Conservation (phyloP, 1,139 yeast genomes). For the Candida frijolesensis region DNA sequence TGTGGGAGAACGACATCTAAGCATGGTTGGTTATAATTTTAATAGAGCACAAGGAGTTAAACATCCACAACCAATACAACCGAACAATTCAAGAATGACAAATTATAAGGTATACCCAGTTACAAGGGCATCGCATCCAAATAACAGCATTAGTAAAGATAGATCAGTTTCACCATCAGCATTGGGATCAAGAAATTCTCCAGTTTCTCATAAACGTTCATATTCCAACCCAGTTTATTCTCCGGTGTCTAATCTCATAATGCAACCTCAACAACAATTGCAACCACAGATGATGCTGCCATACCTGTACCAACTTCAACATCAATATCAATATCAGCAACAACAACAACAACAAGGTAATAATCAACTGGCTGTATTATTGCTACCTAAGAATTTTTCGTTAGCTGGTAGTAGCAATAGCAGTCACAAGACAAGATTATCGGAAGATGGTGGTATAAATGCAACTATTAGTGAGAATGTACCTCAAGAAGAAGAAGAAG, state of each 20-base stretch:
- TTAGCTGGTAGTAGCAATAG: constrained; percentile 18
- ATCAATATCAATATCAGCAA: constrained; percentile 10
- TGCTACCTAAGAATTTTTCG: constrained; percentile 50
- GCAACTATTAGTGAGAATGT: constrained; percentile 7
- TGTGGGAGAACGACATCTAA: constrained; percentile 1
- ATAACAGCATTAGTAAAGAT: constrained; percentile 22
- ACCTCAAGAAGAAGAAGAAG: constrained; percentile 29
- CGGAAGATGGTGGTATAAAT: background rate
- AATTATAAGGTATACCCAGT: constrained; percentile 10
- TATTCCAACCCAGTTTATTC: constrained; percentile 39
- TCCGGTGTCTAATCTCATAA: constrained; percentile 18
- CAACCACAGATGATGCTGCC: too few relatives aligned
- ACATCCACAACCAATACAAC: constrained; percentile 14
- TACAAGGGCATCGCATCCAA: constrained; percentile 13
- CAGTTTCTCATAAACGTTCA: constrained; percentile 33
- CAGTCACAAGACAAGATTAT: background rate
- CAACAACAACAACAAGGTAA: constrained; percentile 12
- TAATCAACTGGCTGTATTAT: constrained; percentile 36
- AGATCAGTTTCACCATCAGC: constrained; percentile 34
- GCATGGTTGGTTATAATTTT: background rate
- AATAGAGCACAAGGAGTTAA: constrained; percentile 6
- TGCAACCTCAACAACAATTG: constrained; percentile 9
- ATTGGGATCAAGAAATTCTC: constrained; percentile 9
- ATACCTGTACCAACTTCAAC: background rate
- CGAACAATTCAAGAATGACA: constrained; percentile 9